These are phyloP conservation scores for Gaultheria prostrata DNA, from an alignment of 148 eudicot genomes.

Conservation along the genomic window DNA sequence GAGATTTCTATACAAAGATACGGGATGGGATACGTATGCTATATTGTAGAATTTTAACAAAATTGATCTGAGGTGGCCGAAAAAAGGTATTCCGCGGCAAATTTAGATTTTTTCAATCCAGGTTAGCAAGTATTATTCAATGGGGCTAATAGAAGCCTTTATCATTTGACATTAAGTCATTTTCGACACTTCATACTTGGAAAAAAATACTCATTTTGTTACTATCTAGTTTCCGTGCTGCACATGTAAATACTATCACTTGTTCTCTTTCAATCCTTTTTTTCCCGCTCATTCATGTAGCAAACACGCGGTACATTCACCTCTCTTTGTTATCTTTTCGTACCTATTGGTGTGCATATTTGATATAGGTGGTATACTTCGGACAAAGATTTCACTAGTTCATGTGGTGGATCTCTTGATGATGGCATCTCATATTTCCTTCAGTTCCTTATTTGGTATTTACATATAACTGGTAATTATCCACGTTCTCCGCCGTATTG, in stretches of 20 bases:
- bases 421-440: background rate
- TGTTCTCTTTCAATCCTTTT: background rate
- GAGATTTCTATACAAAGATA: no score
- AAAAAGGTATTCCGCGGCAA: background rate
- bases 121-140: background rate
- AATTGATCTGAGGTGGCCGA: background rate
- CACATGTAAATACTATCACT: background rate
- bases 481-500: background rate
- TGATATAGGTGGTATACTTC: background rate
- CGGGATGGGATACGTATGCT: no score
- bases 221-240: background rate
- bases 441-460: background rate
- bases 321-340: background rate
- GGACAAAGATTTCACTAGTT: background rate
- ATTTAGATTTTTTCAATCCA: background rate
- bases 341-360: background rate
- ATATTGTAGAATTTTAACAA: no score
- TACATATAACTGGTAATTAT: background rate
- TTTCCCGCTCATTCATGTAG: background rate
- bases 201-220: background rate
- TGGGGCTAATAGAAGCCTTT: background rate
- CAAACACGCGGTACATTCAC: background rate
- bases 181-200: background rate
- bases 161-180: background rate
- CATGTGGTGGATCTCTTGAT: background rate